Evolutionary conservation across 352 stramenopile species (phyloP), one percentile per base, ranked within the genome.

Genomic region (Pythium monospermum): DNA sequence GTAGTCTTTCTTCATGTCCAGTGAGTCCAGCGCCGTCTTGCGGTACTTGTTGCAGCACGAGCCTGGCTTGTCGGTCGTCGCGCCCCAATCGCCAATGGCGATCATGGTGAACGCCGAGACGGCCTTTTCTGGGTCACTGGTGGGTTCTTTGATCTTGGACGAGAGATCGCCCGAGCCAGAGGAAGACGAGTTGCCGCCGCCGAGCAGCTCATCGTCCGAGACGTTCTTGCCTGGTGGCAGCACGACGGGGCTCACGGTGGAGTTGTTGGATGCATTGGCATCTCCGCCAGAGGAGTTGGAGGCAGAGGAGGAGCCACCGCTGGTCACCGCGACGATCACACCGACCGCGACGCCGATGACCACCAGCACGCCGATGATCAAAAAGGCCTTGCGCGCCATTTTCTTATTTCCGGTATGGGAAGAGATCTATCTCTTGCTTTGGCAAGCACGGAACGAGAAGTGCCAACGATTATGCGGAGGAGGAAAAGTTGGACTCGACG

Each of bases 1-100:
- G 67, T 89, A 94, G 61, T 94, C 83, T 35, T 83, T 91, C 60
- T 94, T 94, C 68, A 84, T 84, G 51, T 87, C 80, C 26, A 94
- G 64, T 59, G 82, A 87, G 57, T 89, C 81, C 50, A 75, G 69
- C 15, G 73, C 71, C 11, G 79, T 82, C 66, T 87, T 89, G 32
- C 78, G 78, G 67, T 94, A 94, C 66, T 92, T 89, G 71, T 90
- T 91, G 59, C 83, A 94, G 69, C 83, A 94, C 53, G 81, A 90
- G 25, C 83, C 83, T 2, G 83, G 81, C 62, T 92, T 90, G 66
- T 91, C 81, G 6, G 80, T 90, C 25, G 83, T 94, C 6, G 81
- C 83, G 1, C 83, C 83, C 83, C 83, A 94, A 57, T 94, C 83
- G 18, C 83, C 83, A 43, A 94, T 86, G 15, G 83, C 83, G n/a